Base-by-base conservation (phyloP, 2,329 filamentous ascomycete genomes). In the Fusarium camptoceras region DNA sequence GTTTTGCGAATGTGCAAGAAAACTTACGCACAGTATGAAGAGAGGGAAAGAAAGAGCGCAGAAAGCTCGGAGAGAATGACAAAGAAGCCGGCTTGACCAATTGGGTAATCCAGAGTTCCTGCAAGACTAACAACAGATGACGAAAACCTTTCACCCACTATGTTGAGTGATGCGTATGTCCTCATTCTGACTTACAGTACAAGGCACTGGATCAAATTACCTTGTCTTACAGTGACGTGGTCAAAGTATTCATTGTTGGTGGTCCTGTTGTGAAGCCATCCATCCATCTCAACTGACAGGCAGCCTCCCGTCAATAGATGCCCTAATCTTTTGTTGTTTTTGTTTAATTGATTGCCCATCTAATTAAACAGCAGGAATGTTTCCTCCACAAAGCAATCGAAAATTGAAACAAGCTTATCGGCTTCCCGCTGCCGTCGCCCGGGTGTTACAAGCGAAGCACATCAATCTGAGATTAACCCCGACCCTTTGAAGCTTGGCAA, bases 361-460 rank as follows among this genome's bases (percentile, higher is more conserved):
- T 34, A 46, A 70, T 55, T 27, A 53, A 42, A 53, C 27, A 48
- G 31, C 3, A 7, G 41, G 22, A 59, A 64, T 47, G 51, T 30
- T 34, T 49, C 24, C 59, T 58, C 55, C 44, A n/a, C 64, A 71
- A 25, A 58, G 50, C 15, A 64, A 37, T n/a, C 42, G 27, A 41
- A 59, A 18, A 64, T 46, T 47, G 41, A 69, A 71, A 71, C 68
- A 71, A 71, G 68, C 68, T 71, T 71, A 71, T 71, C 59, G 48
- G 49, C 55, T 66, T 69, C 64, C 68, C 68, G 68, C 66, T 65
- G 53, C 34, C 27, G 24, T 57, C 48, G 55, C 46, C 67, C 44
- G 42, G 46, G 30, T 25, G 39, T 53, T 43, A 43, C 41, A 43
- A 43, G 25, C 18, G 34, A 27, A 53, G 49, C 49, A 53, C 49